Conservation (phyloP, 495 filamentous ascomycete species). For the Niebla homalea region DNA sequence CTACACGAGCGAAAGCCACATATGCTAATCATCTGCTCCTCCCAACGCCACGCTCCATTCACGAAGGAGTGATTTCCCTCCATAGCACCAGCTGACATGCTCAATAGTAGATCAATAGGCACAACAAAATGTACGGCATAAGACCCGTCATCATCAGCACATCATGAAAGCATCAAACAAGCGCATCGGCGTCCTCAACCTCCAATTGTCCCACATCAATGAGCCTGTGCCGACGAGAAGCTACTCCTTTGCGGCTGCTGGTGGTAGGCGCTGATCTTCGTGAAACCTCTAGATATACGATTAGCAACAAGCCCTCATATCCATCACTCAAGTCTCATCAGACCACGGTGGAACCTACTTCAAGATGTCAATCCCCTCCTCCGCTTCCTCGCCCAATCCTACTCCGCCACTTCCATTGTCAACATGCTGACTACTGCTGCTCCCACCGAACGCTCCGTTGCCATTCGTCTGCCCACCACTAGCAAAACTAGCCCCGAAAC, state of each 20-base stretch:
- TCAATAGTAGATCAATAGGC: too few species aligned
- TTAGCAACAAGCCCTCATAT: background rate
- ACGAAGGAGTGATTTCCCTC: too few species aligned
- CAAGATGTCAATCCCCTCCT: constrained; percentile 51
- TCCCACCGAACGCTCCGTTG: constrained; percentile 15
- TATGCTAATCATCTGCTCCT: too few species aligned
- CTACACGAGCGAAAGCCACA: too few species aligned
- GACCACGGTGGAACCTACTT: constrained; percentile 34
- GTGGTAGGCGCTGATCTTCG: constrained; percentile 57
- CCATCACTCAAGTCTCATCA: background rate
- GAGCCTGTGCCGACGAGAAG: background rate
- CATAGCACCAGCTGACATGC: too few species aligned
- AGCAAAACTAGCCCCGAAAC: constrained; percentile 11
- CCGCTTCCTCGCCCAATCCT: constrained; percentile 37
- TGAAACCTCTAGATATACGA: constrained; percentile 47
- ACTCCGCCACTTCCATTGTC: constrained; percentile 23
- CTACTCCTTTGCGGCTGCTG: constrained; percentile 34
- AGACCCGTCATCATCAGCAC: too few species aligned
- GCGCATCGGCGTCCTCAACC: too few species aligned
- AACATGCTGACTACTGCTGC: constrained; percentile 2
- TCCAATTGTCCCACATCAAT: background rate
- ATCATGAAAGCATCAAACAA: too few species aligned
- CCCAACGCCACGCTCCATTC: too few species aligned
- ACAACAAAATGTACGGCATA: too few species aligned
- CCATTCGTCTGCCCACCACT: constrained; percentile 22